A percentile compares a stretch with the other conserved stretches of the same genome.
Evolutionary conservation across 139 green algal genomes (phyloP).

Genomic region (Picocystis salinarum): DNA sequence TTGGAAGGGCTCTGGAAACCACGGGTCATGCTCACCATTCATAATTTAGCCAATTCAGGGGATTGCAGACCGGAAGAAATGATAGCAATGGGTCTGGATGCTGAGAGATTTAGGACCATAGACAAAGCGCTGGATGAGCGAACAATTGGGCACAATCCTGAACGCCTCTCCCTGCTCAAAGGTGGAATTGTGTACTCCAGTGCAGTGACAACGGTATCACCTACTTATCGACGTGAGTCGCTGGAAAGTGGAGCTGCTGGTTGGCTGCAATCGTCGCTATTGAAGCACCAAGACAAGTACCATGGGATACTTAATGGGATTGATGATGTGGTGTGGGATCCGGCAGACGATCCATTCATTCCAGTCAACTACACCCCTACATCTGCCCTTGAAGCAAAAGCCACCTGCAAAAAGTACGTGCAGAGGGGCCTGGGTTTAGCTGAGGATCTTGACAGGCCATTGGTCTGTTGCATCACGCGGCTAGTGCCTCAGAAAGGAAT

Average conservation of each 20-base stretch:
- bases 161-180: constrained; percentile 86
- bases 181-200: constrained; percentile 82
- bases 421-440: constrained; percentile 59
- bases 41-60: constrained; percentile 87
- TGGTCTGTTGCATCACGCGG: constrained; percentile 69
- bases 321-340: constrained; percentile 66
- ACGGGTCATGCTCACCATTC: constrained; percentile 64
- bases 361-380: constrained; percentile 44
- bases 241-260: constrained; percentile 38
- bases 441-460: constrained; percentile 42
- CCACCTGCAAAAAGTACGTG: constrained; percentile 61
- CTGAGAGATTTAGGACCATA: constrained; percentile 43
- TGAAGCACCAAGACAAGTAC: constrained; percentile 30
- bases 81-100: constrained; percentile 44
- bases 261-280: background rate
- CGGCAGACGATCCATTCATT: constrained; percentile 42
- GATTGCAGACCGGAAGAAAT: constrained; percentile 78
- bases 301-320: constrained; percentile 89
- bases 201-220: constrained; percentile 69
- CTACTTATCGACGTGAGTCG: constrained; percentile 72
- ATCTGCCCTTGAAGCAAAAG: constrained; percentile 38
- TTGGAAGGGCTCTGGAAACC: constrained; percentile 19
- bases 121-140: constrained; percentile 86
- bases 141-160: constrained; percentile 92
- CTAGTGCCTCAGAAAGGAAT: constrained; percentile 76